Evolutionary conservation across 163 green algal species (phyloP), one percentile per base, ranked within the genome.

Genomic region (Volvox carteri): DNA sequence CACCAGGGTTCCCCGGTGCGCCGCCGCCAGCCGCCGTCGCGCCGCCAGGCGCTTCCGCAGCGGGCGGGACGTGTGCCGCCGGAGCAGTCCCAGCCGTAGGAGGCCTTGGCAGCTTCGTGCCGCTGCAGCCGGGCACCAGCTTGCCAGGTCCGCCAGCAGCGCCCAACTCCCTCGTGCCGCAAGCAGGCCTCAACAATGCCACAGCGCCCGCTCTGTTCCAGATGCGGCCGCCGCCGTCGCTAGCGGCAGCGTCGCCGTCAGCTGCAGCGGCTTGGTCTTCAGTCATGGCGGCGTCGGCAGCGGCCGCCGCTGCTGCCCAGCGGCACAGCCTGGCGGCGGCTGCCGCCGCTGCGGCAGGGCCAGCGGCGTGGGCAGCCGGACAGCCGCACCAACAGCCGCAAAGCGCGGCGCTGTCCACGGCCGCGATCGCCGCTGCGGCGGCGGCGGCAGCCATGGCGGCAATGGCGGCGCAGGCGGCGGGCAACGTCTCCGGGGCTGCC

Each of bases 391-490:
- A 16, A n/a, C n/a, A n/a, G 41, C 39, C 70, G 70, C 39, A 78
- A 41, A 42, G 21, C 70, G 33, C 70, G 5, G 41, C 70, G 70
- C 12, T 46, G 42, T 81, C 73, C 0, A 68, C 33, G 11, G 75
- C 75, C 2, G 75, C 75, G 4, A 70, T 70, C 8, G 75, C 75
- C 25, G 75, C 75, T 0, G 75, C 75, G 33, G 75, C 75, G 30
- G 50, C 75, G 6, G 75, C 75, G 18, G 75, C 75, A 9, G 75
- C 75, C n/a, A 48, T 68, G 75, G 75, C 75, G 4, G 75, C 75
- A 12, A 56, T 84, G 30, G 30, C 48, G 30, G 75, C 73, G 73
- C 75, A 84, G 48, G 75, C n/a, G 33, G 48, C 75, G 46, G 42
- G 73, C 5, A 30, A 46, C 35, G 42, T 19, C 0, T 37, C 48